These are phyloP conservation scores for Leccinum uliginosum DNA, from an alignment of 768 basidiomycete genomes.

Conservation along the genomic window DNA sequence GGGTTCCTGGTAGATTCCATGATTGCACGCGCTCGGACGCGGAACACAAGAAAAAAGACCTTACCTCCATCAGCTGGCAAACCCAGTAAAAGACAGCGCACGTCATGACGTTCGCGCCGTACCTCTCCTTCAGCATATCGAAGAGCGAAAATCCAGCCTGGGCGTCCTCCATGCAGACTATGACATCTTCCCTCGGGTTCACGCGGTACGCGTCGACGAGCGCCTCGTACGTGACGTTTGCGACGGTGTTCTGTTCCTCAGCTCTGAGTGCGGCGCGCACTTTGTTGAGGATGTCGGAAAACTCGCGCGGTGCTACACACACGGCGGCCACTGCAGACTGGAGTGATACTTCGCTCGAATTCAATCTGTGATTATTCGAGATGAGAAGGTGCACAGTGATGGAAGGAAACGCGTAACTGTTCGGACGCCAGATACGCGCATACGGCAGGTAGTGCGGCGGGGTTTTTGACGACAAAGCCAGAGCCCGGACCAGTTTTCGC, in stretches of 20 bases:
- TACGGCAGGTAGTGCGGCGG: conserved; percentile 23
- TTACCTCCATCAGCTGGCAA: conserved; percentile 37
- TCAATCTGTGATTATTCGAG: conserved; percentile 15
- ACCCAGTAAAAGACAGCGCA: conserved; percentile 47
- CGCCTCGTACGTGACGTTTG: conserved; percentile 23
- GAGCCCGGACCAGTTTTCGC: conserved; percentile 27
- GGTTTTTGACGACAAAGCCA: conserved; percentile 23
- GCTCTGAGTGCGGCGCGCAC: conserved; percentile 17
- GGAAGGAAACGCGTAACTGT: conserved; percentile 18
- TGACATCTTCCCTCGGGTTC: conserved; percentile 10
- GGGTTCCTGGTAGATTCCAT: conserved; percentile 14
- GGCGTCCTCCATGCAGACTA: conserved; percentile 33
- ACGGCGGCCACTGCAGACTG: conserved; percentile 22
- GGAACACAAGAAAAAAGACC: neutral
- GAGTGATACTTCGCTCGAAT: conserved; percentile 27
- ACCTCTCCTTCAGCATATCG: conserved; percentile 14
- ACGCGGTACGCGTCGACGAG: conserved; percentile 30
- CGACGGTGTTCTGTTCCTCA: neutral
- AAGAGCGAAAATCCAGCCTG: conserved; percentile 24
- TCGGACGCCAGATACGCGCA: conserved; percentile 32
- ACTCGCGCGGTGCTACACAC: conserved; percentile 20
- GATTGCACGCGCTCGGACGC: neutral
- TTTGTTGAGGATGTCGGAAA: conserved; percentile 21
- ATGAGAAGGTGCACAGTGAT: neutral
- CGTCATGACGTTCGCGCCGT: conserved; percentile 24